These are phyloP conservation scores for Isoetes taiwanensis DNA, from an alignment of 75 land plant genomes.

Conservation along the genomic window DNA sequence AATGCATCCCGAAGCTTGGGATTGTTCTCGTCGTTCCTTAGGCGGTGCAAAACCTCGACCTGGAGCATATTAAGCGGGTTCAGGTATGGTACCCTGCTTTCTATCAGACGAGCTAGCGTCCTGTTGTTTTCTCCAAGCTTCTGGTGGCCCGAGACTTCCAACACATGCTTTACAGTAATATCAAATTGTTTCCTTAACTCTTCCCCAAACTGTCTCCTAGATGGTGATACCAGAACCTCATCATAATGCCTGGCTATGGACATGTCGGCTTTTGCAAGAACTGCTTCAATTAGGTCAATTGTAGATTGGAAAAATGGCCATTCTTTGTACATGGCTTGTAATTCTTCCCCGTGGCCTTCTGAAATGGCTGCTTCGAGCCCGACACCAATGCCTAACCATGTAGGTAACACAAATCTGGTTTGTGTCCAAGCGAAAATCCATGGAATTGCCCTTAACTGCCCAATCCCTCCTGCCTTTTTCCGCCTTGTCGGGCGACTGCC, in stretches of 20 bases:
- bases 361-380: conserved; percentile 65
- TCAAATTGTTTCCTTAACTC: conserved; percentile 48
- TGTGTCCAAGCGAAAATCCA: conserved; percentile 99
- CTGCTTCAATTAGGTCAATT: conserved; percentile 94
- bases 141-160: conserved; percentile 78
- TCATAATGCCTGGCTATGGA: conserved; percentile 85
- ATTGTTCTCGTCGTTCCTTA: conserved; percentile 60
- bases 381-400: conserved; percentile 95
- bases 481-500: conserved; percentile 86
- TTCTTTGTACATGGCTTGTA: conserved; percentile 79
- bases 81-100: conserved; percentile 74
- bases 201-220: conserved; percentile 43
- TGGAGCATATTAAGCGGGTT: conserved; percentile 75
- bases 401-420: conserved; percentile 78
- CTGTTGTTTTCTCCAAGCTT: conserved; percentile 76
- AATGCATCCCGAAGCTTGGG: conserved; percentile 79
- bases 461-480: conserved; percentile 58
- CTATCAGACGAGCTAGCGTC: conserved; percentile 65
- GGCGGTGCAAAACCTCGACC: conserved; percentile 69
- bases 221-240: conserved; percentile 56
- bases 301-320: conserved; percentile 95
- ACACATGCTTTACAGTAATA: conserved; percentile 43
- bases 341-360: conserved; percentile 48
- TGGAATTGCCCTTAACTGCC: conserved; percentile 81
- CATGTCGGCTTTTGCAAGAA: conserved; percentile 80